Conservation (phyloP, 352 stramenopile genomes). For the Saprolegnia parasitica region DNA sequence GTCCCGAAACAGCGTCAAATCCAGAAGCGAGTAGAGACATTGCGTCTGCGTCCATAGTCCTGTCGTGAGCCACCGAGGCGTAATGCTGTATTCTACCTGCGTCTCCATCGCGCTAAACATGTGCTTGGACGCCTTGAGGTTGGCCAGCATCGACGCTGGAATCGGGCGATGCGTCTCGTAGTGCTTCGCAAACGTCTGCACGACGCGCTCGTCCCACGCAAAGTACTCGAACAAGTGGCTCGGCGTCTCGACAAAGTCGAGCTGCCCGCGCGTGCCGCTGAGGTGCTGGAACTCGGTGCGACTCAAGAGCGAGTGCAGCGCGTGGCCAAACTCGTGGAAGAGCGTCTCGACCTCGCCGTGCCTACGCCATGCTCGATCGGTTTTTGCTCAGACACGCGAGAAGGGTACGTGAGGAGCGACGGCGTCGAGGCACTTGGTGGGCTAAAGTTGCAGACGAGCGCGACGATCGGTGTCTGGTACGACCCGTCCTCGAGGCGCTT, state of each 20-base stretch:
- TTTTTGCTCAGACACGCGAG: not conserved
- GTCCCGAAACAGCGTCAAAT: constrained; percentile 65
- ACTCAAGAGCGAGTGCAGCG: constrained; percentile 94
- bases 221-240: constrained; percentile 98
- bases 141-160: constrained; percentile 66
- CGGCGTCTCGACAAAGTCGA: constrained; percentile 95
- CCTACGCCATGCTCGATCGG: constrained; percentile 32
- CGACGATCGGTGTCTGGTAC: constrained; percentile 95
- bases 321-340: constrained; percentile 98
- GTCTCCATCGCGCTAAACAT: constrained; percentile 90
- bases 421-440: constrained; percentile 64
- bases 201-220: constrained; percentile 86
- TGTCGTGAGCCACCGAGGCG: constrained; percentile 25
- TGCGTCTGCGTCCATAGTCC: constrained; percentile 44
- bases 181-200: constrained; percentile 80
- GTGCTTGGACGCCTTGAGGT: constrained; percentile 68
- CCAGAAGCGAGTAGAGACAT: constrained; percentile 77
- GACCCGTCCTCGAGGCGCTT: constrained; percentile 41
- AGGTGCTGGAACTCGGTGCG: constrained; percentile 97
- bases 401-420: constrained; percentile 56
- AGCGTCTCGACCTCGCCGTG: constrained; percentile 96
- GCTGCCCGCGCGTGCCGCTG: constrained; percentile 88
- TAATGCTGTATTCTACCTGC: constrained; percentile 40
- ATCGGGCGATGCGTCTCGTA: constrained; percentile 76
- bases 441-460: constrained; percentile 89